Evolutionary conservation across 139 green algal species (phyloP).

Genomic region (Micractinium sp.): DNA sequence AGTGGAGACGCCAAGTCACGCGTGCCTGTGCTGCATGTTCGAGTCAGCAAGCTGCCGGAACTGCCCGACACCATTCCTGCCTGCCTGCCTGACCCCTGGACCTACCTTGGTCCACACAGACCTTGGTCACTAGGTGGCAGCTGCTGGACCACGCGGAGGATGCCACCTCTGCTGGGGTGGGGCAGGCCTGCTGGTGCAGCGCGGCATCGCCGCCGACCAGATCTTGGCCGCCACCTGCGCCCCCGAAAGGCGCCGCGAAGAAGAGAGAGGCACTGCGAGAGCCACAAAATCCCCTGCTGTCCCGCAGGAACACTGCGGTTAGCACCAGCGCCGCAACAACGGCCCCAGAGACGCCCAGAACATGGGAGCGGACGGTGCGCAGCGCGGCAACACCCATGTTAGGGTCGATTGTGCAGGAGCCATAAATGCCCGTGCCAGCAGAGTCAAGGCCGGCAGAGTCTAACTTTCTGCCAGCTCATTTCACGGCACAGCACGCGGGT

Average conservation of each 20-base stretch:
- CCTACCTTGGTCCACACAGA: slow-evolving; percentile 8
- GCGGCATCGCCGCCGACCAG: background rate
- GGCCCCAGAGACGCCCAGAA: too few relatives aligned
- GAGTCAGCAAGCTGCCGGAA: background rate
- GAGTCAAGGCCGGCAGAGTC: too few relatives aligned
- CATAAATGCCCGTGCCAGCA: too few relatives aligned
- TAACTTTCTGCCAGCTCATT: too few relatives aligned
- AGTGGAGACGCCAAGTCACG: too few relatives aligned
- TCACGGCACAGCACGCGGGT: too few relatives aligned
- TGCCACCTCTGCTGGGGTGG: background rate
- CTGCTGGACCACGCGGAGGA: background rate
- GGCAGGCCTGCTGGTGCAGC: background rate
- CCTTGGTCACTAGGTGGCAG: slow-evolving; percentile 20
- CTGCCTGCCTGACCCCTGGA: background rate
- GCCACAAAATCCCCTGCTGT: background rate
- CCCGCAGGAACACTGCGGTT: background rate
- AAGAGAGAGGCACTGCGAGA: background rate
- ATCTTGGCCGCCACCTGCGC: background rate
- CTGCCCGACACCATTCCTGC: background rate
- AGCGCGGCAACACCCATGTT: background rate
- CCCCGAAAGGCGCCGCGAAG: background rate
- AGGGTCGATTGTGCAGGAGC: too few relatives aligned
- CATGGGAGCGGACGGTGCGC: background rate
- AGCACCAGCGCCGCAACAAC: too few relatives aligned
- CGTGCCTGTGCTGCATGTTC: too few relatives aligned